Base-by-base conservation (phyloP, 495 filamentous ascomycete genomes). In the Aspergillus funiculosus region DNA sequence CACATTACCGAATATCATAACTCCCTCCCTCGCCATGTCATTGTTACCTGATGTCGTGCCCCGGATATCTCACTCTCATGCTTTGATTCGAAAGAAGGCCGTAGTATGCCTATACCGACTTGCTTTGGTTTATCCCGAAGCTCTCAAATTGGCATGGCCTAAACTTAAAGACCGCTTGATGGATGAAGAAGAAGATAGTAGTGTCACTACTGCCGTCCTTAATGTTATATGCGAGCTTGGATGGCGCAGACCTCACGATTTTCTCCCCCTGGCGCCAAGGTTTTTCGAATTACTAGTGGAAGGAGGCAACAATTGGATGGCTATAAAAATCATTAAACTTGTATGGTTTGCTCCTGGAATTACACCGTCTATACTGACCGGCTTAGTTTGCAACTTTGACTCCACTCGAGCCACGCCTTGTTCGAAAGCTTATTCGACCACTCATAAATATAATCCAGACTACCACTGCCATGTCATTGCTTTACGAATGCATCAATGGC, bases 281-380 rank as follows among this genome's bases (percentile, higher is more conserved):
- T 69, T 98, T 24, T 98, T 97, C 51, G 87, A 94, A 41, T 71
- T 98, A 8, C 70, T 98, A 7, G 89, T 95, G n/a, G 85, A 91
- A 39, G 79, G 87, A 22, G 86, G 84, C 5, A 97, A 98, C 61
- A 98, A 98, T 66, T 98, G 92, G 92, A 97, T 98, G 91, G 90
- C 89, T 24, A 97, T 98, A 59, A 98, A 98, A 56, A 79, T 97
- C 43, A 98, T 98, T 59, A 98, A 98, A 62, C 77, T 98, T 39
- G 89, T 92, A 58, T 48, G 82, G 66, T 13, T 34, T 13, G 9
- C 15, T 21, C 11, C 7, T 5, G 20, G 5, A 35, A 11, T 2
- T 44, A 6, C 29, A 25, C 6, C 3, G 24, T 42, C 3, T 37
- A 38, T 45, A 37, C 53, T 64, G 30, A 63, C 43, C 4, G 24